Base-by-base conservation (phyloP, 2,329 filamentous ascomycete species). In the Beauveria rudraprayagi region DNA sequence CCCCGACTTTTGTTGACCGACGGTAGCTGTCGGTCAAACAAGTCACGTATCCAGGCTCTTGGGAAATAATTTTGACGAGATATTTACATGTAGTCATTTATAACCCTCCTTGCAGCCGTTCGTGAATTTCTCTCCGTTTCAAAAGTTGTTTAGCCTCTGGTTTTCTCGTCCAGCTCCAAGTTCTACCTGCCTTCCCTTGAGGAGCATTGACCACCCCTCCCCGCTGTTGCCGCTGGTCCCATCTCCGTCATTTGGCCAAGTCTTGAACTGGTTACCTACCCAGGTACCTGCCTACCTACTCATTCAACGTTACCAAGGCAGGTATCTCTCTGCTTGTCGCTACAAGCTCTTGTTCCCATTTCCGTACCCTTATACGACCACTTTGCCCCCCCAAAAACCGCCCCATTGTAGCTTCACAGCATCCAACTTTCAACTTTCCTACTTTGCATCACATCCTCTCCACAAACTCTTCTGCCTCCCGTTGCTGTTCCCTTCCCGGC, bases 191-290 rank as follows among this genome's bases (percentile, higher is more conserved):
- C 44, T 14, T 17, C 37, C 4, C 19, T 10, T 9, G 8, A 19
- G 48, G 41, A 62, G 54, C 61, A 55, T 60, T 54, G 61, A 53
- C 61, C 56, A 59, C 56, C 50, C 43, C 46, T 50, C 61, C 61
- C 51, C 61, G 50, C 56, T 52, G 44, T 19, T 59, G 61, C 60
- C 60, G 50, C 46, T 60, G 34, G 43, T 56, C 47, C 10, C 61
- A 60, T 62, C 61, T 60, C 47, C 61, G 56, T 62, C 50, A 60
- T 62, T 62, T 61, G 44, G 47, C 26, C 46, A 46, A 5, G 40
- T 34, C 22, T 3, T 26, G 50, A 51, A 51, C 48, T n/a, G 11
- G 48, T 47, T 30, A 28, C 30, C 34, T 34, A 10, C 30, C 30
- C 30, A 37, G 34, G 34, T 37, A 37, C 34, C 34, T 37, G 16